Base-by-base conservation (phyloP, 345 rosid genomes). In the Leavenworthia alabamica region DNA sequence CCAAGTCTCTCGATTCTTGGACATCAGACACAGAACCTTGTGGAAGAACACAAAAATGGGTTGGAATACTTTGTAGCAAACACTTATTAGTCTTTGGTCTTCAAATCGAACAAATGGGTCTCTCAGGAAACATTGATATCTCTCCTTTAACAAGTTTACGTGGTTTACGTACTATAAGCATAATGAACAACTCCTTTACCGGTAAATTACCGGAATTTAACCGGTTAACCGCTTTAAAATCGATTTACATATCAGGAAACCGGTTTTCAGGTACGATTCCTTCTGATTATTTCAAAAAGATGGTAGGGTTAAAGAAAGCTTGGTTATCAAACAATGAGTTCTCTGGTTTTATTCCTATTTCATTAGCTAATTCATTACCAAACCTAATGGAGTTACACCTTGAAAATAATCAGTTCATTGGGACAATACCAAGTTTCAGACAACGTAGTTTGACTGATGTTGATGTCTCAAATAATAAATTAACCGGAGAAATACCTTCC, bases 251-350 rank as follows among this genome's bases (percentile, higher is more conserved):
- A 60, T 73, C 86, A 0, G 78, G 80, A 12, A 89, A 89, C 46
- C 77, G 66, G 27, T 89, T 93, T 64, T 82, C 94, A 0, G 92
- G 94, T 9, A 74, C 68, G 32, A 93, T 93, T 2, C 72, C 84
- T 0, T 32, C 70, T 2, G 63, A 66, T 16, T 87, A 72, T 54
- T 89, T 93, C 58, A 26, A 14, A 0, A 76, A 68, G 1, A 85
- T 85, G 97, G 60, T 8, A 2, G 73, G 78, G 0, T 9, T 85
- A 59, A 85, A 82, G 80, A 87, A 81, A 55, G 44, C 79, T 16
- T 85, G 85, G 88, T 70, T 89, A 5, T 74, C 89, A 0, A 11
- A 78, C 29, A 87, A 93, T 64, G 65, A 72, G 47, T 85, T 93
- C 65, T 22, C 74, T 0, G 97, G 99, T n/a, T 47, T 44, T 1